Base-by-base conservation (phyloP, 257 asterid genomes). In the Phtheirospermum japonicum region DNA sequence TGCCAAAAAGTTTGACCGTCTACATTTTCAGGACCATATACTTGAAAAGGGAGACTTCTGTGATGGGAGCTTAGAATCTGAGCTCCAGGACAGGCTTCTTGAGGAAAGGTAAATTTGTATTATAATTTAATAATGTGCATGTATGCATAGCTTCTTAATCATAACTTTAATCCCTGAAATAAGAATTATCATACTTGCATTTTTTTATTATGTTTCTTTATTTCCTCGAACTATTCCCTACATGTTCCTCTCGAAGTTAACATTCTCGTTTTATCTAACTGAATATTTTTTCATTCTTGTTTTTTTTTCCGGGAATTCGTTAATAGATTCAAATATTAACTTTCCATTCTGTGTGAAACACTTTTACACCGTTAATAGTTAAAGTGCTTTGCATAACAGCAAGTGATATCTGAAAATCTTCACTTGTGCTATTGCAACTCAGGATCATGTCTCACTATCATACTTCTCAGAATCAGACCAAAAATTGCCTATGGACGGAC, bases 401-500 rank as follows among this genome's bases (percentile, higher is more conserved):
- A 61, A 56, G 43, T 61, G 67, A 23, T 54, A 58, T 65, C 42
- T 48, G 45, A 66, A 23, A 4, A 2, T 57, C 4, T 69, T 32
- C 32, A 18, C 64, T 8, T 52, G 5, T 68, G 40, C 51, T 68
- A 43, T 53, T 59, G 14, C 31, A 16, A 43, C 63, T 46, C 76
- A 83, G 95, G 84, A 68, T 82, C 62, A 76, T 76, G 67, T 77
- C 80, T 65, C 76, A 78, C 63, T 73, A 75, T 66, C 84, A 68
- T 57, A 68, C 88, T 48, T 69, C 80, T 51, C 71, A 57, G 66
- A 66, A 65, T 62, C 79, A 50, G 67, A 77, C 73, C 11, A 81
- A 73, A 63, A 89, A 84, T 72, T 76, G 87, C 77, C 74, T 93
- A 50, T 93, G 99, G 99, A 89, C 94, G 1, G 85, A 89, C 79